A percentile compares a stretch with the other conserved stretches of the same genome.
These are phyloP conservation scores for Globisporangium perplexum DNA, from an alignment of 352 stramenopile species.

Conservation along the genomic window DNA sequence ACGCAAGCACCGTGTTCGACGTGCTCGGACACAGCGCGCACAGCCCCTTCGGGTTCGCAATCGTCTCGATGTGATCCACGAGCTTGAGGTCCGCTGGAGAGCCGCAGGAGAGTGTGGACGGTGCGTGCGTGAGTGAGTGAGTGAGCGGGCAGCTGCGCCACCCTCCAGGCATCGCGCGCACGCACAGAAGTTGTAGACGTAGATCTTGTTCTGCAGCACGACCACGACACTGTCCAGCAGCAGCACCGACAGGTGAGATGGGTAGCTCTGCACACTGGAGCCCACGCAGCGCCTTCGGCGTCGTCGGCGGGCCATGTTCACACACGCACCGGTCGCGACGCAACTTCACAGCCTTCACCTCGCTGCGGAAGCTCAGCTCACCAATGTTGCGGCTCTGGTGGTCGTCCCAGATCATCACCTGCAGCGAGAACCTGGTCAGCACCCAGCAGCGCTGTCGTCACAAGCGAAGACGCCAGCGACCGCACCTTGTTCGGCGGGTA, in stretches of 20 bases:
- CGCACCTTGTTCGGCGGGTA: constrained; percentile 95
- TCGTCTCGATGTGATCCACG: constrained; percentile 98
- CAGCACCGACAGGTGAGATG: not conserved
- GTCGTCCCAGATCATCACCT: constrained; percentile 99
- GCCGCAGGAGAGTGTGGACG: not conserved
- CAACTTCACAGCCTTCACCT: constrained; percentile 95
- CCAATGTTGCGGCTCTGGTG: constrained; percentile 97
- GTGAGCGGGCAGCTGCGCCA: not conserved
- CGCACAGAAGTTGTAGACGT: constrained; percentile 97
- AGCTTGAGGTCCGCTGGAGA: constrained; percentile 92
- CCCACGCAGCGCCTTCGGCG: no score
- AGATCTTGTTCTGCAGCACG: constrained; percentile 95
- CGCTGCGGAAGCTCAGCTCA: constrained; percentile 96
- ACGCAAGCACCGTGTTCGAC: constrained; percentile 94
- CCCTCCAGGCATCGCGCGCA: not conserved
- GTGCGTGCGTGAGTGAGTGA: not conserved
- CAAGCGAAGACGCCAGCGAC: not conserved
- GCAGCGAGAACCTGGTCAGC: not conserved
- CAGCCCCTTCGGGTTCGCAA: constrained; percentile 96
- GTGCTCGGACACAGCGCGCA: constrained; percentile 91
- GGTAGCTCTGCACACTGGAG: not conserved
- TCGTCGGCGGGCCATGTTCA: not conserved
- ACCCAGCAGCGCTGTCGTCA: not conserved
- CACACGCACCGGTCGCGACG: constrained; percentile 85
- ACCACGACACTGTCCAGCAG: constrained; percentile 89